A percentile compares a stretch with the other conserved stretches of the same genome.
phyloP scores from a whole-genome alignment of 768 basidiomycete genomes.

The Mycena maculata region DNA sequence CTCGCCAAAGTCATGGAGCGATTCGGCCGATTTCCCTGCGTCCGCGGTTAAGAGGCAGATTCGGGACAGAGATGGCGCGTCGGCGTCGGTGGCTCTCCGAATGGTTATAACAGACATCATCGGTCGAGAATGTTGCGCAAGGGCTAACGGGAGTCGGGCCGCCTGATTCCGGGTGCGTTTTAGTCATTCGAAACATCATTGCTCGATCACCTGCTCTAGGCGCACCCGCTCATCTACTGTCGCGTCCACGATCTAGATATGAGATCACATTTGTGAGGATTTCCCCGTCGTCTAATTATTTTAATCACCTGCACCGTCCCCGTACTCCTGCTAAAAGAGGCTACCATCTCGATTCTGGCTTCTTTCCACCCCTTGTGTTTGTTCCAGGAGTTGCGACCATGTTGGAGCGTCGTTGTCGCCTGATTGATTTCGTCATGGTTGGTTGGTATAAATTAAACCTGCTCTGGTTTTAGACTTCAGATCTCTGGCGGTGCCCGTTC shows the following conservation, averaged over 20 bases:
- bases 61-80: slow-evolving; percentile 67
- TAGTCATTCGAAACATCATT: too few species aligned
- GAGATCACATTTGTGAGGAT: too few species aligned
- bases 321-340: not conserved
- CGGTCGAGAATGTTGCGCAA: not conserved
- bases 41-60: slow-evolving; percentile 83
- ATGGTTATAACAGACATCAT: slow-evolving; percentile 60
- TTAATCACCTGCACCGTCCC: not conserved
- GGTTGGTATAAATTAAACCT: not conserved
- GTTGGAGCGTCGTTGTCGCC: not conserved
- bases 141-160: not conserved
- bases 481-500: not conserved
- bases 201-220: too few species aligned
- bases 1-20: slow-evolving; percentile 68
- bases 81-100: slow-evolving; percentile 65
- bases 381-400: not conserved
- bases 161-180: not conserved
- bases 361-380: not conserved
- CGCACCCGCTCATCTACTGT: too few species aligned
- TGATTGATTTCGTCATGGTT: slow-evolving; percentile 15
- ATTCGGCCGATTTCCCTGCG: slow-evolving; percentile 74
- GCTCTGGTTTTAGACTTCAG: not conserved
- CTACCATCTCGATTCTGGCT: not conserved
- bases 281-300: not conserved
- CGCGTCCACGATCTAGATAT: too few species aligned